phyloP scores from a whole-genome alignment of 257 asterid genomes.

The Solanum rostratum region DNA sequence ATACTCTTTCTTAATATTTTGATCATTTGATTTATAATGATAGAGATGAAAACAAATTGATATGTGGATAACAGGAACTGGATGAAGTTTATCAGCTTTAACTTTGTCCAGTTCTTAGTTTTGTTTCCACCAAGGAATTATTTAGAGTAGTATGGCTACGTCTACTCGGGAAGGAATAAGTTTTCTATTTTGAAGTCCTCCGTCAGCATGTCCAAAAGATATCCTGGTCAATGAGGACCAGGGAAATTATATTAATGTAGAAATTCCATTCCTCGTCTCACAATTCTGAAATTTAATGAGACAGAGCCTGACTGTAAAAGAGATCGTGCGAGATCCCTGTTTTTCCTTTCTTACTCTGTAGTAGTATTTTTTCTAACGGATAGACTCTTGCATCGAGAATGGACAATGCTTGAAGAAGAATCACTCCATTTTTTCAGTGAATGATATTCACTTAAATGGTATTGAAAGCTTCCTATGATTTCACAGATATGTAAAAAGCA shows the following conservation, averaged over 20 bases:
- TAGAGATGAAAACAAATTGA: not conserved
- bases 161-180: not conserved
- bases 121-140: not conserved
- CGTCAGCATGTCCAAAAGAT: not conserved
- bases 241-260: not conserved
- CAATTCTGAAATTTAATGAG: not conserved
- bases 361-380: not conserved
- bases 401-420: not conserved
- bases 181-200: not conserved
- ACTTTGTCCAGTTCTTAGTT: not conserved
- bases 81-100: not conserved
- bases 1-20: not conserved
- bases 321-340: not conserved
- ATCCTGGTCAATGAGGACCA: not conserved
- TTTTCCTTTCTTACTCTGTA: not conserved
- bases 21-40: not conserved
- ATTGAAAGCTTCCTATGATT: not conserved
- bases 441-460: not conserved
- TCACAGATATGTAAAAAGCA: constrained; percentile 74
- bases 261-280: not conserved
- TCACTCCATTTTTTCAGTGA: not conserved
- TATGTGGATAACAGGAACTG: not conserved
- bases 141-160: not conserved
- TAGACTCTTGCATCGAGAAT: not conserved
- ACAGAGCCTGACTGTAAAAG: not conserved